Evolutionary conservation across 441 rosid species (phyloP), one percentile per base, ranked within the genome.

Genomic region (Populus trichocarpa): DNA sequence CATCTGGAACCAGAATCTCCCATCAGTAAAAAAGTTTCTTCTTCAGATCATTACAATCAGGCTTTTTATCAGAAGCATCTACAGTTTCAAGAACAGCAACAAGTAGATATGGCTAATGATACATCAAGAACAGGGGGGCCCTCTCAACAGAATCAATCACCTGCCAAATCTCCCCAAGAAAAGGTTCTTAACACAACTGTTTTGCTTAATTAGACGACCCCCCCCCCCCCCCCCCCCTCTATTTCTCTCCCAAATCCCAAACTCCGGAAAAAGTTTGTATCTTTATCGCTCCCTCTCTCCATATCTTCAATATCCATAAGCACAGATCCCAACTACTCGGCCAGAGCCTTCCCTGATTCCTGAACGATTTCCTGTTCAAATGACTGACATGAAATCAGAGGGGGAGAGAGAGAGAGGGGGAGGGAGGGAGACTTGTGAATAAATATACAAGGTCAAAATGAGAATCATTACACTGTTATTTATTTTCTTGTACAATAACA

Each of bases 1-100:
- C 92, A 83, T 75, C 77, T 82, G 22, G 95, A 92, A 73, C 89
- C 93, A 22, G 99, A 96, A 82, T 94, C 99, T 77, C 96, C 99
- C 1, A 86, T 92, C 69, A 90, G 93, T 81, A 89, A 81, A 80
- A 92, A 89, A 66, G 85, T 87, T 46, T 75, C 91, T 67, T 75
- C 87, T 77, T 83, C 86, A 35, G 86, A 84, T 77, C 85, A 83
- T 68, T 50, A 38, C 30, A 46, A 72, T 65, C 90, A 85, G 75
- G 73, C 75, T 72, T 84, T 87, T 80, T 86, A 84, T 72, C 89
- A 83, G 70, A 82, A 85, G 57, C 83, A 79, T 69, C 81, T 82
- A 46, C 86, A 84, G 71, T 73, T 80, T 64, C 91, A 81, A 33
- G 81, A 73, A 6, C 86, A 77, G 9, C 85, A 84, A 75, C 86